Evolutionary conservation across 495 filamentous ascomycete species (phyloP).

Genomic region (Margaritispora aquatica): DNA sequence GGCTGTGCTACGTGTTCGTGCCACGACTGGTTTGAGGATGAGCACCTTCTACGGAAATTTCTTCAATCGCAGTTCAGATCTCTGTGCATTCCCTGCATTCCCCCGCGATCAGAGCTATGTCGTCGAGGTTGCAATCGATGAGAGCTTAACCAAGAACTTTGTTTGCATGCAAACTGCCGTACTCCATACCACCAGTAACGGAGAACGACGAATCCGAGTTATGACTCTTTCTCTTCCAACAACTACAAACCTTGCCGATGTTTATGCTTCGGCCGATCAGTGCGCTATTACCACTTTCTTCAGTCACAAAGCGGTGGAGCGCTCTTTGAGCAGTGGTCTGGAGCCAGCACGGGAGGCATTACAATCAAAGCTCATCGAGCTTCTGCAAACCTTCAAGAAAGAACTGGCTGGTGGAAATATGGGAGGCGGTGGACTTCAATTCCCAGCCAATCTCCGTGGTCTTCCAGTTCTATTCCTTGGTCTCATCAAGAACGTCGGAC

Average conservation of each 20-base stretch:
- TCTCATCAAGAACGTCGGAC: conserved; percentile 91
- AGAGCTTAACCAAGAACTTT: conserved; percentile 85
- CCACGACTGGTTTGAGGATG: conserved; percentile 93
- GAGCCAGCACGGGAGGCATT: conserved; percentile 87
- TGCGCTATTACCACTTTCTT: conserved; percentile 89
- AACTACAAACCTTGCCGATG: conserved; percentile 79
- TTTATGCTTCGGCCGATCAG: conserved; percentile 94
- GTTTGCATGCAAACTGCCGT: conserved; percentile 96
- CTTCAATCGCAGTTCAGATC: conserved; percentile 94
- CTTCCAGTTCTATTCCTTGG: conserved; percentile 88
- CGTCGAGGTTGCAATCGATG: conserved; percentile 98
- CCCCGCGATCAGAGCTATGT: conserved; percentile 96
- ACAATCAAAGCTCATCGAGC: conserved; percentile 85
- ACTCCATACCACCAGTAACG: conserved; percentile 96
- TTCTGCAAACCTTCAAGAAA: conserved; percentile 92
- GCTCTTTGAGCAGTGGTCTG: conserved; percentile 74
- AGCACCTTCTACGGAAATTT: conserved; percentile 99
- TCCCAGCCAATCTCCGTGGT: conserved; percentile 84
- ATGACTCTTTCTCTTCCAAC: conserved; percentile 91
- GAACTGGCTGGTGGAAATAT: conserved; percentile 94
- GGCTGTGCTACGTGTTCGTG: conserved; percentile 90
- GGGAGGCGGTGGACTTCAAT: conserved; percentile 86
- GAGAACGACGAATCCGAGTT: conserved; percentile 89
- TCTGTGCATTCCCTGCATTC: conserved; percentile 97
- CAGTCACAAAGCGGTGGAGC: conserved; percentile 95